A percentile compares a stretch with the other conserved stretches of the same genome.
phyloP scores from a whole-genome alignment of 2,329 filamentous ascomycete species.

The Aspergillus costaricaensis region DNA sequence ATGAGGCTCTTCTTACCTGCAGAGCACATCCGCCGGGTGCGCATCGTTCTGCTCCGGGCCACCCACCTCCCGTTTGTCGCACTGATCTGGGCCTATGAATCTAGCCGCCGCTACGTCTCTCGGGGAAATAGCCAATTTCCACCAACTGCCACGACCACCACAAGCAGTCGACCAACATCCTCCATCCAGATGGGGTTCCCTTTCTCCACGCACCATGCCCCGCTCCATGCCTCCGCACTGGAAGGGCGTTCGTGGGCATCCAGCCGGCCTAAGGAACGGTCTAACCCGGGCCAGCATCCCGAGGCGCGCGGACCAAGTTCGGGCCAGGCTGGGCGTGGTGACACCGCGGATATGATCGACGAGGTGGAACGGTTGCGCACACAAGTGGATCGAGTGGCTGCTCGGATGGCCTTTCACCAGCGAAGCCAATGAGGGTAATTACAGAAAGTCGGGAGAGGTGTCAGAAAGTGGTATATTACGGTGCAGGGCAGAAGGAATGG shows the following conservation, averaged over 20 bases:
- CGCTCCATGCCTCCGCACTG: constrained; percentile 26
- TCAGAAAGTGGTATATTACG: constrained; percentile 2
- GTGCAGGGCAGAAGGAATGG: constrained; percentile 1
- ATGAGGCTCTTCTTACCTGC: constrained; percentile 59
- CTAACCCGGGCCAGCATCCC: constrained; percentile 27
- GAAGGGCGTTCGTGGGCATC: constrained; percentile 25
- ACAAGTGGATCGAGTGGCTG: constrained; percentile 38
- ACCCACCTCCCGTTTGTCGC: constrained; percentile 61
- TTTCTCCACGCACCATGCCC: constrained; percentile 28
- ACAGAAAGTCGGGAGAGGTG: not conserved
- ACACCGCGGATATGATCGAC: constrained; percentile 36
- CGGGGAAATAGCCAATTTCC: constrained; percentile 25
- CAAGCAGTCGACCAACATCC: constrained; percentile 21
- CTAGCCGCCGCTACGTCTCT: constrained; percentile 33
- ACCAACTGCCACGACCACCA: constrained; percentile 24
- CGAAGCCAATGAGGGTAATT: constrained; percentile 14
- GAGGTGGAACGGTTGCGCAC: constrained; percentile 38
- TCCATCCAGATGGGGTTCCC: constrained; percentile 21
- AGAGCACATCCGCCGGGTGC: constrained; percentile 55
- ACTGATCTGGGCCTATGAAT: constrained; percentile 59
- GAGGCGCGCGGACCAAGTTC: constrained; percentile 26
- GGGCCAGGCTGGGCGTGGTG: constrained; percentile 26
- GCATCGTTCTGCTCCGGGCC: constrained; percentile 60
- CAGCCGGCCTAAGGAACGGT: constrained; percentile 21
- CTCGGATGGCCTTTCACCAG: constrained; percentile 30